Evolutionary conservation across 768 basidiomycete species (phyloP).

Genomic region (Rhodocollybia butyracea): DNA sequence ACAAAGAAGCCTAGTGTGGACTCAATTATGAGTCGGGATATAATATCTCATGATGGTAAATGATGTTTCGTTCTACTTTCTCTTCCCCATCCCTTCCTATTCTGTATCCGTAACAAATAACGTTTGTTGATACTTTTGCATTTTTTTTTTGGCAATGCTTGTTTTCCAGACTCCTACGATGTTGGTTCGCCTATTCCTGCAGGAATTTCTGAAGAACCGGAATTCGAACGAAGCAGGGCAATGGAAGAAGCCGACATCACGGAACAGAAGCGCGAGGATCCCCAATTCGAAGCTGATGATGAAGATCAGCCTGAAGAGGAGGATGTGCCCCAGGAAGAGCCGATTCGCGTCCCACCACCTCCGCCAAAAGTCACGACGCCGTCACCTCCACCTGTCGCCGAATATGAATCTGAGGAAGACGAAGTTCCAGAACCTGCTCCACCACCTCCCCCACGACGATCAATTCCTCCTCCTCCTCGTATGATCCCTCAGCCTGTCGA

Average conservation of each 20-base stretch:
- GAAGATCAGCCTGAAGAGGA: background rate
- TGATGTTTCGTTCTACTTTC: constrained; percentile 18
- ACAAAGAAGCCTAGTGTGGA: constrained; percentile 18
- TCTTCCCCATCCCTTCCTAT: constrained; percentile 10
- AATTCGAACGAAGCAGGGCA: background rate
- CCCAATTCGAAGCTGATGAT: background rate
- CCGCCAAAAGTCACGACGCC: background rate
- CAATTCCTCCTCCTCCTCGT: constrained; percentile 16
- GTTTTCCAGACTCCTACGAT: constrained; percentile 3
- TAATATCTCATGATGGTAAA: constrained; percentile 21
- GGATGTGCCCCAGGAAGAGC: background rate
- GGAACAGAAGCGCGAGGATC: background rate
- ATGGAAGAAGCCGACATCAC: constrained; percentile 6
- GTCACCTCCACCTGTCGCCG: background rate
- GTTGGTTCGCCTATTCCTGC: background rate
- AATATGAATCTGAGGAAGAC: constrained; percentile 7
- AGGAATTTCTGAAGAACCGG: constrained; percentile 4
- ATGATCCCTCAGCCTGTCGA: constrained; percentile 4
- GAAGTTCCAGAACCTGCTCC: constrained; percentile 7
- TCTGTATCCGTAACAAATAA: constrained; percentile 5
- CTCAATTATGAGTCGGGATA: constrained; percentile 13
- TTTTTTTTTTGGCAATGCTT: background rate
- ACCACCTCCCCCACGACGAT: constrained; percentile 8
- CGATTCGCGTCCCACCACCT: background rate
- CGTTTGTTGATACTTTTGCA: background rate